Evolutionary conservation across 495 filamentous ascomycete genomes (phyloP), one percentile per base, ranked within the genome.

Genomic region (Lepraria neglecta): DNA sequence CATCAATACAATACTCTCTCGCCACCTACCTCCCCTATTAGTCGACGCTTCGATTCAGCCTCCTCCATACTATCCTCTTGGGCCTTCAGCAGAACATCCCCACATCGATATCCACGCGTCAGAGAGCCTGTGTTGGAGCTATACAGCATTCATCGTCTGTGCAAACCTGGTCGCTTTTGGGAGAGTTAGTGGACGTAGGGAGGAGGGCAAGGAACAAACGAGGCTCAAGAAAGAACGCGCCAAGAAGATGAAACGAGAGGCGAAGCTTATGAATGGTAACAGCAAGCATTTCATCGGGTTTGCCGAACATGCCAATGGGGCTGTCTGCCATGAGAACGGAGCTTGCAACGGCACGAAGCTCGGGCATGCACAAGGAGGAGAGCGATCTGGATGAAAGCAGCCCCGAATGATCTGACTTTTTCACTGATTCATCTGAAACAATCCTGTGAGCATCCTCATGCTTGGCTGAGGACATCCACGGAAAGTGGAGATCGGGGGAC

Each of bases 1-100:
- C 60, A 62, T 75, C 28, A 76, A 77, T 33, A 74, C 74, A 31
- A 67, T 75, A 54, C 63, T 74, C 10, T 72, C 72, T 10, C 69
- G 71, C 43, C 42, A 68, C 10, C 53, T 69, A 38, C 70, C 70
- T 48, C 67, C 72, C 1, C 61, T 70, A 15, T 46, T 68, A 12
- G 64, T 61, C 27, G 59, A 68, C 6, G 56, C 59, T 7, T 64
- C 71, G 2, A 52, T 60, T 35, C 71, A 72, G 17, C 67, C 66
- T 17, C 67, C 69, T 27, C 66, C 69, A 21, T 62, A 64, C 21
- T 67, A 70, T 28, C 60, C 54, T 11, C 52, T 74, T 4, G 74
- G 74, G 38, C 67, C 53, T 60, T 69, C 60, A 46, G 69, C 61
- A 43, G 63, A 52, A 60, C 53, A 61, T 63, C 68, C 43, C 65